phyloP scores from a whole-genome alignment of 2,329 filamentous ascomycete species.

The Colletotrichum plurivorum region DNA sequence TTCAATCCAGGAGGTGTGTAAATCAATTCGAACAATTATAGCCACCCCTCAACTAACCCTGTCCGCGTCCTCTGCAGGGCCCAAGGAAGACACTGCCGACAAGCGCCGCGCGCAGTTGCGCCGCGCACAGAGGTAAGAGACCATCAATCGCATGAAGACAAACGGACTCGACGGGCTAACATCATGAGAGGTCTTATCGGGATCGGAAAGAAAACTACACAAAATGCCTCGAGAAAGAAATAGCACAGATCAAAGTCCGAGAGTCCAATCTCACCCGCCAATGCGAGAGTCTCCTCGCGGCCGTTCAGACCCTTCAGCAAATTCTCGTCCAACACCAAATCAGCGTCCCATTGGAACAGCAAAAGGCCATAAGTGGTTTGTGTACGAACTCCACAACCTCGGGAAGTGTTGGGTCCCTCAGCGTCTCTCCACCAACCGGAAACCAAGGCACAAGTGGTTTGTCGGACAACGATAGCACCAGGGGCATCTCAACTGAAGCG shows the following conservation, averaged over 20 bases:
- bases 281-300: constrained; percentile 39
- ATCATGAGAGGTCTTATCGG: constrained; percentile 45
- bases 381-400: background rate
- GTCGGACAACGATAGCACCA: no score
- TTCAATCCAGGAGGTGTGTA: constrained; percentile 50
- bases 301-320: constrained; percentile 38
- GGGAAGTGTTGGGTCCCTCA: no score
- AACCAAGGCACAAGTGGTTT: no score
- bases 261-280: constrained; percentile 44
- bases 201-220: constrained; percentile 49
- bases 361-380: background rate
- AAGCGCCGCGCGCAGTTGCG: constrained; percentile 48
- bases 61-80: constrained; percentile 31
- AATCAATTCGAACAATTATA: background rate
- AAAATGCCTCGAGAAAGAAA: constrained; percentile 46
- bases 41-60: background rate
- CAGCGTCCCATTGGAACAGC: background rate
- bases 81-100: constrained; percentile 45
- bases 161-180: background rate
- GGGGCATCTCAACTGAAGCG: no score
- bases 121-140: constrained; percentile 46
- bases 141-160: no score
- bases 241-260: constrained; percentile 40
- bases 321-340: constrained; percentile 42
- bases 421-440: no score